These are phyloP conservation scores for Spirogloea muscicola DNA, from an alignment of 139 green algal genomes.

Conservation along the genomic window DNA sequence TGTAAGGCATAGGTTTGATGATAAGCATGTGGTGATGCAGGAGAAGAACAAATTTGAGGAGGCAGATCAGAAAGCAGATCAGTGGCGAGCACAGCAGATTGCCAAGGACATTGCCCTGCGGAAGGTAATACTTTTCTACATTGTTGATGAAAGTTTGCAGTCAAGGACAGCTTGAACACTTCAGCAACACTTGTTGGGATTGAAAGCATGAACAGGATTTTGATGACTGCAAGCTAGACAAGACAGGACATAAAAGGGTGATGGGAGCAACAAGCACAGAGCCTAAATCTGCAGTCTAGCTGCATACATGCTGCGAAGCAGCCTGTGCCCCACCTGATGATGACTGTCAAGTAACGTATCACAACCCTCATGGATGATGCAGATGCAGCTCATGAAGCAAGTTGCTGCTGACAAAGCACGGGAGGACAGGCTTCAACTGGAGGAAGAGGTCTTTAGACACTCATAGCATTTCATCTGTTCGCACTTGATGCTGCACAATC, in stretches of 20 bases:
- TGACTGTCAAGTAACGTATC: no score
- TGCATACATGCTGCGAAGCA: no score
- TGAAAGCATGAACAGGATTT: neutral
- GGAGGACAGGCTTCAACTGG: no score
- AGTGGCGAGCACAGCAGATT: conserved; percentile 8
- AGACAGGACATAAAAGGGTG: neutral
- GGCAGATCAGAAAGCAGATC: neutral
- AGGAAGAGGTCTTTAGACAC: no score
- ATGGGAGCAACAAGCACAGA: neutral
- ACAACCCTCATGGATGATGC: no score
- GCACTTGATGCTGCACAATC: no score
- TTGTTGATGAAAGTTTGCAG: neutral
- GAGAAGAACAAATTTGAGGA: conserved; percentile 6
- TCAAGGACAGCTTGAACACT: neutral
- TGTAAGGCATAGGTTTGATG: no score
- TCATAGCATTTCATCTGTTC: no score
- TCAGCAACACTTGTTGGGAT: neutral
- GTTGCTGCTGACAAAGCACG: no score
- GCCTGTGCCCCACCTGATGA: no score
- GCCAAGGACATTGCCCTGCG: neutral
- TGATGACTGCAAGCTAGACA: neutral
- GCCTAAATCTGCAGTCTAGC: neutral
- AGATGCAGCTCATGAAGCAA: no score
- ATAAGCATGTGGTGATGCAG: no score
- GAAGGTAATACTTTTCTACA: neutral